Evolutionary conservation across 1,284 basidiomycete species (phyloP).

Genomic region (Ustilago lituana): DNA sequence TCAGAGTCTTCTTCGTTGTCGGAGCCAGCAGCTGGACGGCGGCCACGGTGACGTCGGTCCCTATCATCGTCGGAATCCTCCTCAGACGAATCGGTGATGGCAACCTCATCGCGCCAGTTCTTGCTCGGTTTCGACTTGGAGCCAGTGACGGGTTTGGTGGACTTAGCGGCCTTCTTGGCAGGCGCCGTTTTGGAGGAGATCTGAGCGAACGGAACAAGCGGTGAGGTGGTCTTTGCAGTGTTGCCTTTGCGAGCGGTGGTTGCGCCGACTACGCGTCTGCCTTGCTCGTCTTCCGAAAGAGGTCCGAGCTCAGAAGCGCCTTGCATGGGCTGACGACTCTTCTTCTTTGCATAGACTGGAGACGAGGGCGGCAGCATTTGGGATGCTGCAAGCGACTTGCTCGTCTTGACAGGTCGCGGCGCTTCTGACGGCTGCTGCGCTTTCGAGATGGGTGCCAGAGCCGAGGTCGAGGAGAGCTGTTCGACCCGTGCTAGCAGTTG

Average conservation of each 20-base stretch:
- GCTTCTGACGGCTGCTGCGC: neutral
- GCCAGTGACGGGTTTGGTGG: conserved; percentile 1
- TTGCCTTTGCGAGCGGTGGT: conserved; percentile 14
- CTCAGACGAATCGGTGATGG: conserved; percentile 43
- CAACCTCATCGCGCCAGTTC: conserved; percentile 42
- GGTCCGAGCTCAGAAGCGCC: conserved; percentile 42
- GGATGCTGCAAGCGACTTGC: conserved; percentile 7
- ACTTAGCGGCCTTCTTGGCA: conserved; percentile 18
- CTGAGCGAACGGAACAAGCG: conserved; percentile 39
- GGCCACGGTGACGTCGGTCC: neutral
- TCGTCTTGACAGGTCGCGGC: conserved; percentile 3
- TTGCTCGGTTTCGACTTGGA: conserved; percentile 20
- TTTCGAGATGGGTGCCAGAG: conserved; percentile 1
- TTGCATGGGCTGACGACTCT: conserved; percentile 38
- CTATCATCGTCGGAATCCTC: conserved; percentile 18
- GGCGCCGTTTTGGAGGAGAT: conserved; percentile 14
- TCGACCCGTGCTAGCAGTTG: conserved; percentile 28
- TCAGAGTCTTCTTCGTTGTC: conserved; percentile 17
- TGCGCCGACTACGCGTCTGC: conserved; percentile 8
- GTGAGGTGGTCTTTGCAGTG: conserved; percentile 15
- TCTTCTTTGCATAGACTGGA: conserved; percentile 40
- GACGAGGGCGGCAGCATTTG: conserved; percentile 32
- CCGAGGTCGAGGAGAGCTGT: conserved; percentile 20
- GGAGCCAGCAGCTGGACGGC: neutral
- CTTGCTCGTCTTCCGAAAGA: conserved; percentile 30